Evolutionary conservation across 495 filamentous ascomycete species (phyloP).

Genomic region (Talaromyces thailandensis): DNA sequence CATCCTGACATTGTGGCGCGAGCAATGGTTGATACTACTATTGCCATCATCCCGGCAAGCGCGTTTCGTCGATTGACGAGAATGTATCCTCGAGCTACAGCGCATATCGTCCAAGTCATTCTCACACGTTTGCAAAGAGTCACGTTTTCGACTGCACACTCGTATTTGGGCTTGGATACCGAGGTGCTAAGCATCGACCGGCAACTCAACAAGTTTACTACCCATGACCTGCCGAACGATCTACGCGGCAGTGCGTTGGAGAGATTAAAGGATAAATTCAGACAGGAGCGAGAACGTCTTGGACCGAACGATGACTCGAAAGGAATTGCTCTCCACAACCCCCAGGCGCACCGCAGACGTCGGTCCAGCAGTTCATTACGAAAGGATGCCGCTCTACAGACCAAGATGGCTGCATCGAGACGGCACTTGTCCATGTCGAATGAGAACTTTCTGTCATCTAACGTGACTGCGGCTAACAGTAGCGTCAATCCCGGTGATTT

Average conservation of each 20-base stretch:
- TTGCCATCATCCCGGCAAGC: slow-evolving; percentile 94
- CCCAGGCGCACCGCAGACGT: slow-evolving; percentile 52
- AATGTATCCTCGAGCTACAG: slow-evolving; percentile 90
- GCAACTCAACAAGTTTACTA: slow-evolving; percentile 85
- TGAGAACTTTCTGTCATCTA: background rate
- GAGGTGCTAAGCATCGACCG: slow-evolving; percentile 88
- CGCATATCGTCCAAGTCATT: slow-evolving; percentile 96
- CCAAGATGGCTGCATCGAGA: slow-evolving; percentile 32
- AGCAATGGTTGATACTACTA: slow-evolving; percentile 95
- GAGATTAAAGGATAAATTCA: slow-evolving; percentile 88
- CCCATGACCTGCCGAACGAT: slow-evolving; percentile 84
- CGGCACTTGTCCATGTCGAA: slow-evolving; percentile 13
- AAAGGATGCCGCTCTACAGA: slow-evolving; percentile 74
- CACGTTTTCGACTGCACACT: slow-evolving; percentile 86
- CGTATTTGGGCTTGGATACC: slow-evolving; percentile 82
- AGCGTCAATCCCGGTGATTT: slow-evolving; percentile 68
- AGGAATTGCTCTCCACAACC: slow-evolving; percentile 93
- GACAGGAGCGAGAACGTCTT: slow-evolving; percentile 72
- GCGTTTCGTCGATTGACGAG: slow-evolving; percentile 90
- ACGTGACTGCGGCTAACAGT: slow-evolving; percentile 16
- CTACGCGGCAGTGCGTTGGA: slow-evolving; percentile 77
- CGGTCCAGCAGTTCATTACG: slow-evolving; percentile 67
- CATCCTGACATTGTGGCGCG: slow-evolving; percentile 95
- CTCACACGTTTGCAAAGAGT: slow-evolving; percentile 89
- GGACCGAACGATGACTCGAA: slow-evolving; percentile 79